Base-by-base conservation (phyloP, 2,329 filamentous ascomycete genomes). In the Fusarium torulosum region DNA sequence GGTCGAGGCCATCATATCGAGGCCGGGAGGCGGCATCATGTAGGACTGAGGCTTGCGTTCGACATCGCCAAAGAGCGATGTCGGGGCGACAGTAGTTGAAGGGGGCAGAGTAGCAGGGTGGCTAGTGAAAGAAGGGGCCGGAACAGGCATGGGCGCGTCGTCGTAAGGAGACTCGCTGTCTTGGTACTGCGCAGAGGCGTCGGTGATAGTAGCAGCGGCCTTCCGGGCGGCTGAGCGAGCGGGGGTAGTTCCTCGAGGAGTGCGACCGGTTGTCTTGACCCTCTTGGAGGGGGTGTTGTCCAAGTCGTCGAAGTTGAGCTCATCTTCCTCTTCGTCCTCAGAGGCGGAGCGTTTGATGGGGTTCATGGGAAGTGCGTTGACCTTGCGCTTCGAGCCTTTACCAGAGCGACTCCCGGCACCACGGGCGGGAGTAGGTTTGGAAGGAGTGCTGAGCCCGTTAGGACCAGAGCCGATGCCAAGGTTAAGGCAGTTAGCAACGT, bases 401-500 rank as follows among this genome's bases (percentile, higher is more conserved):
- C 67, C 70, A n/a, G 68, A 69, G 15, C 74, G 74, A 38, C 67
- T 72, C 65, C 70, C n/a, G 60, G 55, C 45, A 37, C 54, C 47
- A 9, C 71, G 74, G 10, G 69, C 60, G 10, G 73, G 62, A 7
- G 55, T 64, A 0, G 67, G 61, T 62, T 76, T 77, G 21, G 73
- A 76, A 0, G 77, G 77, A 1, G 78, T 79, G 17, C 66, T 73
- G 3, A 70, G 65, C 14, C 72, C 57, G 20, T 71, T 70, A 17
- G 47, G n/a, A 20, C 72, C 66, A n/a, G 64, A 65, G 29, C 71
- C 71, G 4, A 63, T 57, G 19, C 72, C 67, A 42, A 76, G 66
- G 40, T 60, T 66, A 23, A 85, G 74, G 21, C 78, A 79, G 43
- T 70, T 75, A 14, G 83, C 77, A 0, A 86, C 83, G 68, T 85